Evolutionary conservation across 176 grass and related monocot genomes (phyloP).

Genomic region (Lolium rigidum): DNA sequence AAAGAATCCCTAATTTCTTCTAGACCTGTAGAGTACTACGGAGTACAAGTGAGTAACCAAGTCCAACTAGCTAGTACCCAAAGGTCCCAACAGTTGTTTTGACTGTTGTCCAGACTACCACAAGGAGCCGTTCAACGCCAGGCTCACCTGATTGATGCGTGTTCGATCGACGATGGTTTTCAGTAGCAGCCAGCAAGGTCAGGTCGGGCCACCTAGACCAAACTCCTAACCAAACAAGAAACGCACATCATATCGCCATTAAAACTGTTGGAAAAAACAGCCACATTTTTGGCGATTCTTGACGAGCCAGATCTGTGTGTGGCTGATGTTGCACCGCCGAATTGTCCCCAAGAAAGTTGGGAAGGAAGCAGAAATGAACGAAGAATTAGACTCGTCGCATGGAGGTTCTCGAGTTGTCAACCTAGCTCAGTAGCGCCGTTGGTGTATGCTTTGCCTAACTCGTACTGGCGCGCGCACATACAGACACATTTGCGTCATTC

Average conservation of each 20-base stretch:
- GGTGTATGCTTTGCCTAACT: slow-evolving; percentile 43
- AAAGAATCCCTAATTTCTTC: not conserved
- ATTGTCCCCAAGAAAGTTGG: not conserved
- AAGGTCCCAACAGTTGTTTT: not conserved
- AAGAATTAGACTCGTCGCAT: not conserved
- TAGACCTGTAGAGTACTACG: not conserved
- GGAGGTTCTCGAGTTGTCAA: slow-evolving; percentile 33
- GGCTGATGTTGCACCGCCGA: not conserved
- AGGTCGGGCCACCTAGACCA: not conserved
- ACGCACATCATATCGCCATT: not conserved
- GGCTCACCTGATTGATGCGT: not conserved
- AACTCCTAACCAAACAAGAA: not conserved
- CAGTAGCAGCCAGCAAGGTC: not conserved
- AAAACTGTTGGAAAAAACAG: not conserved
- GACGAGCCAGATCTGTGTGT: not conserved
- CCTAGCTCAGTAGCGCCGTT: not conserved
- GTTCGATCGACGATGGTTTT: not conserved
- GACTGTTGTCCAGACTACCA: not conserved
- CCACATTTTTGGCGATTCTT: not conserved
- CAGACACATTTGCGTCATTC: not conserved
- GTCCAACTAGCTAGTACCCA: not conserved
- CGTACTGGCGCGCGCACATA: not conserved
- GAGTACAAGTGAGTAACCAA: not conserved
- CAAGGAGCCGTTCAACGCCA: slow-evolving; percentile 6
- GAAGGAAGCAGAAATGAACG: not conserved